Evolutionary conservation across 1,284 basidiomycete species (phyloP).

Genomic region (Phylloboletellus chloephorus): DNA sequence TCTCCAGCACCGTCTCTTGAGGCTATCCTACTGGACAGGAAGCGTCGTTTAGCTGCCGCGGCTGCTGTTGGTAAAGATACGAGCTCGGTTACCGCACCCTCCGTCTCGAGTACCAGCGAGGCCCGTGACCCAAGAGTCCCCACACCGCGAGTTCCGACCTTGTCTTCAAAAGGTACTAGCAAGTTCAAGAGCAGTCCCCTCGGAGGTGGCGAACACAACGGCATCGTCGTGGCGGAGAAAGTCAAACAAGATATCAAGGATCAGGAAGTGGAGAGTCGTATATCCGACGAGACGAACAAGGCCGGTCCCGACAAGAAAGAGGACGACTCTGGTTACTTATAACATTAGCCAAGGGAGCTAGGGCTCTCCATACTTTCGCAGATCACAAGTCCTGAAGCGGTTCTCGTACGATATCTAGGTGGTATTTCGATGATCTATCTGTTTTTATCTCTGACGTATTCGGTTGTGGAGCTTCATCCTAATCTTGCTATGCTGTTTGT

Average conservation of each 20-base stretch:
- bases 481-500: slow-evolving; percentile 8
- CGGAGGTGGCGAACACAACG: slow-evolving; percentile 38
- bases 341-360: slow-evolving; percentile 6
- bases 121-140: slow-evolving; percentile 11
- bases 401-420: not conserved
- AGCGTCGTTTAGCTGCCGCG: slow-evolving; percentile 36
- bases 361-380: not conserved
- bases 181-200: slow-evolving; percentile 69
- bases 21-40: slow-evolving; percentile 55
- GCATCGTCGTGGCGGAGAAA: slow-evolving; percentile 40
- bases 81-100: slow-evolving; percentile 7
- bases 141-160: slow-evolving; percentile 18
- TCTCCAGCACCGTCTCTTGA: slow-evolving; percentile 56
- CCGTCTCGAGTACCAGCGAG: slow-evolving; percentile 12
- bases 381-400: not conserved
- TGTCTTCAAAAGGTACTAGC: slow-evolving; percentile 40
- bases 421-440: not conserved
- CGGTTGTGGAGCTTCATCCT: not conserved
- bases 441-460: not conserved
- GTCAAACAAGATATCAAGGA: slow-evolving; percentile 32
- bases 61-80: slow-evolving; percentile 18
- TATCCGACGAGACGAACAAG: slow-evolving; percentile 21
- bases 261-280: slow-evolving; percentile 20
- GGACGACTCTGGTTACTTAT: slow-evolving; percentile 27
- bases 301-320: slow-evolving; percentile 21